A percentile compares a stretch with the other conserved stretches of the same genome.
phyloP scores from a whole-genome alignment of 2,329 filamentous ascomycete species.

The Neonectria ditissima region DNA sequence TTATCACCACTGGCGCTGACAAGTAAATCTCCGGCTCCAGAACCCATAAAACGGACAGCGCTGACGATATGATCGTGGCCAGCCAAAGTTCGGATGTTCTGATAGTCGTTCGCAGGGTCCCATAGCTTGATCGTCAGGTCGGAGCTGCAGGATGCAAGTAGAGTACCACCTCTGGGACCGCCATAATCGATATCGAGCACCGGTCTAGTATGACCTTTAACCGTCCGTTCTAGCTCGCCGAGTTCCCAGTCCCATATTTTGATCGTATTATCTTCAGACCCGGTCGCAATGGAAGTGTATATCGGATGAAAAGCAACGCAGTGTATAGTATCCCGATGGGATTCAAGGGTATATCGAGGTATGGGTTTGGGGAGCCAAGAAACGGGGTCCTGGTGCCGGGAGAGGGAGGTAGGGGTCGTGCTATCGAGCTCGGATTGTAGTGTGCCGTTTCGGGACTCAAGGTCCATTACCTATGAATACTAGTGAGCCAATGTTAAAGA shows the following conservation, averaged over 20 bases:
- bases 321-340: slow-evolving; percentile 82
- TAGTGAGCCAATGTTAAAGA: not conserved
- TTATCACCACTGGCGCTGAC: slow-evolving; percentile 89
- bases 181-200: slow-evolving; percentile 92
- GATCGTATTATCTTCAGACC: slow-evolving; percentile 91
- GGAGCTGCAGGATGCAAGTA: slow-evolving; percentile 77
- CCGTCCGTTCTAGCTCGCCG: slow-evolving; percentile 86
- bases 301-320: slow-evolving; percentile 93
- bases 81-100: slow-evolving; percentile 90
- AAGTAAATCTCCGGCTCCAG: slow-evolving; percentile 84
- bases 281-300: slow-evolving; percentile 89
- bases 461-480: slow-evolving; percentile 81
- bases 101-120: slow-evolving; percentile 93
- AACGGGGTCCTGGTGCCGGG: slow-evolving; percentile 82
- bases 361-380: slow-evolving; percentile 86
- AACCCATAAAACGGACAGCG: slow-evolving; percentile 88
- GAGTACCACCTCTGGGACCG: slow-evolving; percentile 73
- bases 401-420: slow-evolving; percentile 80
- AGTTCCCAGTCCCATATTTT: slow-evolving; percentile 98
- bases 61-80: slow-evolving; percentile 95
- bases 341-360: slow-evolving; percentile 82
- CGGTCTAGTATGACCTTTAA: slow-evolving; percentile 91
- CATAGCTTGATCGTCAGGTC: slow-evolving; percentile 95
- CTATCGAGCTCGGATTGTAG: slow-evolving; percentile 88
- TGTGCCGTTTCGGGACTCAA: slow-evolving; percentile 78